Base-by-base conservation (phyloP, 176 grass and related monocot genomes). In the Cocos nucifera region DNA sequence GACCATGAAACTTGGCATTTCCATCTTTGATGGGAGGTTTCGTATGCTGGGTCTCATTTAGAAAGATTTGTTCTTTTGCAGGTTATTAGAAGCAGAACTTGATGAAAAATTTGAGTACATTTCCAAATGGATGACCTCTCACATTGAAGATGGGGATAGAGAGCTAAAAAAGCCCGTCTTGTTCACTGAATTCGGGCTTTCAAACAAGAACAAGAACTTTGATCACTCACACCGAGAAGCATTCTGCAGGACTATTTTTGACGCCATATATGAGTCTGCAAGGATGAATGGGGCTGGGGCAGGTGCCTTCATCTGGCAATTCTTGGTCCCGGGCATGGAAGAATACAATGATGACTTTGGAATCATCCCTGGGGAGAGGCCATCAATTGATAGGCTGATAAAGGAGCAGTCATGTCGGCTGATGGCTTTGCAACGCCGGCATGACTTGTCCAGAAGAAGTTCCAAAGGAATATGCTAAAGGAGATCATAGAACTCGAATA, bases 111-210 rank as follows among this genome's bases (percentile, higher is more conserved):
- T 88, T 58, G 81, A 63, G 26, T 98, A 87, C 63, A 78, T 92
- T 61, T 73, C 19, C 0, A 67, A 27, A 78, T 98, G 93, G 88
- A 69, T 89, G 24, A 58, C 20, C 56, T 85, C 93, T 59, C 93
- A 98, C 63, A 67, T 89, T 16, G 88, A 88, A 66, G 93, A 98
- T 63, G 93, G 84, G 1, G 93, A 98, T 57, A 68, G 3, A 65
- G 85, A 81, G 67, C 79, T 98, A 17, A 44, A 62, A 19, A 98
- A 98, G 69, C 93, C 93, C 4, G 82, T 98, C n/a, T 66, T 92
- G 66, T 72, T 88, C 69, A 79, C 88, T 7, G 93, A 98, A 77
- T 98, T 98, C 72, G 88, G 93, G 23, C 76, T 98, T 5, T 98
- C 93, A 53, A 73, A 65, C 49, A 24, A 35, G 59, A 67, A 50